phyloP scores from a whole-genome alignment of 2,329 filamentous ascomycete species.

The Helminthosporium solani region DNA sequence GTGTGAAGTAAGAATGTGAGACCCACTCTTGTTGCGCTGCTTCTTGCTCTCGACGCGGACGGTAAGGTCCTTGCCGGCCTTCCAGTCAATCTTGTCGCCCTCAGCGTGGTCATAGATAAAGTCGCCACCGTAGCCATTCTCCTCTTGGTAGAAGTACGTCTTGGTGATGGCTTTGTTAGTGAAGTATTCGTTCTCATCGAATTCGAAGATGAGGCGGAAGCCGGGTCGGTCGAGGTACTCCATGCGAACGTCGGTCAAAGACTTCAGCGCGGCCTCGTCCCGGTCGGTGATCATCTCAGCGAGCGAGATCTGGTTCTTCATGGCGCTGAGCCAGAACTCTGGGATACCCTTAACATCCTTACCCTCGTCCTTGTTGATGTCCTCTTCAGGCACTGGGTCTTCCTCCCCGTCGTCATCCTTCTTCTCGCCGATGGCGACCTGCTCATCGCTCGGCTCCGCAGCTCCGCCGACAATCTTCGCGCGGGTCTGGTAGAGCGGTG shows the following conservation, averaged over 20 bases:
- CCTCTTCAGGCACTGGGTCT: slow-evolving; percentile 49
- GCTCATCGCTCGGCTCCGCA: slow-evolving; percentile 80
- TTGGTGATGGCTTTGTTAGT: slow-evolving; percentile 96
- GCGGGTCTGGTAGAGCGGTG: slow-evolving; percentile 93
- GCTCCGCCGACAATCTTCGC: slow-evolving; percentile 87
- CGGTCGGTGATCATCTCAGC: slow-evolving; percentile 98
- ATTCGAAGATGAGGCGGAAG: slow-evolving; percentile 98
- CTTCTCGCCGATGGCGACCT: slow-evolving; percentile 83
- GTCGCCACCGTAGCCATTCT: slow-evolving; percentile 97
- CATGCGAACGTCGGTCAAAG: slow-evolving; percentile 92
- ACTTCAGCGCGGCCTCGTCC: slow-evolving; percentile 90
- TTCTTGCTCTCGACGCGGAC: slow-evolving; percentile 98
- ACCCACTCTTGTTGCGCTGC: slow-evolving; percentile 97
- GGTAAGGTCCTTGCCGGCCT: slow-evolving; percentile 87
- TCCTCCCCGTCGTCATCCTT: slow-evolving; percentile 67
- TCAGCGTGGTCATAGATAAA: slow-evolving; percentile 99
- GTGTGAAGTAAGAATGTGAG: not conserved
- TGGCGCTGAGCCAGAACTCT: slow-evolving; percentile 98
- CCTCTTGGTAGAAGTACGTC: slow-evolving; percentile 98
- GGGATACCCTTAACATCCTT: slow-evolving; percentile 76
- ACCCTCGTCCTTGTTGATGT: slow-evolving; percentile 60
- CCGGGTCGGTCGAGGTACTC: slow-evolving; percentile 98
- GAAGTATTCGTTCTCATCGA: slow-evolving; percentile 93
- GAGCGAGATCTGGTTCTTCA: slow-evolving; percentile 98
- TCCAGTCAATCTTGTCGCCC: slow-evolving; percentile 98